A percentile compares a stretch with the other conserved stretches of the same genome.
Conservation (phyloP, 805 yeast species). For the Yamadazyma philogaea region DNA sequence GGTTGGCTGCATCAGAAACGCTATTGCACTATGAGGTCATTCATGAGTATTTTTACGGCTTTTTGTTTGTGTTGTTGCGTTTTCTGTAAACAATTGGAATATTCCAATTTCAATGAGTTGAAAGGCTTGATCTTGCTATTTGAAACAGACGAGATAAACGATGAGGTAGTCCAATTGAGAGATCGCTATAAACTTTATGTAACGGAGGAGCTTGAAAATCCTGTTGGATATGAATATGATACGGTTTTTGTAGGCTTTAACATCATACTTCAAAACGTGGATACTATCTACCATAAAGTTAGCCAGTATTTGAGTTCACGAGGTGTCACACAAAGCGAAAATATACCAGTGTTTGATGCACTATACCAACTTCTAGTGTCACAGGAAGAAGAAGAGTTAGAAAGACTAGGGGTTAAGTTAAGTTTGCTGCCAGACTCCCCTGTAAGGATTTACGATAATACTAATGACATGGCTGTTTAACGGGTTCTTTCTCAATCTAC, state of each 20-base stretch:
- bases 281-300: constrained; percentile 5
- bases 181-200: constrained; percentile 9
- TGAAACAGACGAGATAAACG: constrained; percentile 4
- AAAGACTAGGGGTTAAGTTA: constrained; percentile 4
- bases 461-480: not conserved
- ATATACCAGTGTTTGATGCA: constrained; percentile 5
- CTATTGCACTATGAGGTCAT: not conserved
- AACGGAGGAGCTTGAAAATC: constrained; percentile 3
- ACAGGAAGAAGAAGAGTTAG: constrained; percentile 2
- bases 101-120: constrained; percentile 5
- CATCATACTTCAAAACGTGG: constrained; percentile 5
- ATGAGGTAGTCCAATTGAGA: constrained; percentile 3
- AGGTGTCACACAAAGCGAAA: constrained; percentile 1
- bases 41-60: not conserved
- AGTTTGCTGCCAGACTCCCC: constrained; percentile 7
- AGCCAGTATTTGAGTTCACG: constrained; percentile 1
- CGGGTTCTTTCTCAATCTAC: not conserved
- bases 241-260: constrained; percentile 10
- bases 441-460: constrained; percentile 5
- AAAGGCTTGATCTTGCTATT: constrained; percentile 6
- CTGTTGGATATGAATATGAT: constrained; percentile 11
- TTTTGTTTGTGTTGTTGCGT: not conserved
- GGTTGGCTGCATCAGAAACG: not conserved
- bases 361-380: constrained; percentile 5
- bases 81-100: not conserved